These are phyloP conservation scores for Jacaranda mimosifolia DNA, from an alignment of 257 asterid genomes.

Conservation along the genomic window DNA sequence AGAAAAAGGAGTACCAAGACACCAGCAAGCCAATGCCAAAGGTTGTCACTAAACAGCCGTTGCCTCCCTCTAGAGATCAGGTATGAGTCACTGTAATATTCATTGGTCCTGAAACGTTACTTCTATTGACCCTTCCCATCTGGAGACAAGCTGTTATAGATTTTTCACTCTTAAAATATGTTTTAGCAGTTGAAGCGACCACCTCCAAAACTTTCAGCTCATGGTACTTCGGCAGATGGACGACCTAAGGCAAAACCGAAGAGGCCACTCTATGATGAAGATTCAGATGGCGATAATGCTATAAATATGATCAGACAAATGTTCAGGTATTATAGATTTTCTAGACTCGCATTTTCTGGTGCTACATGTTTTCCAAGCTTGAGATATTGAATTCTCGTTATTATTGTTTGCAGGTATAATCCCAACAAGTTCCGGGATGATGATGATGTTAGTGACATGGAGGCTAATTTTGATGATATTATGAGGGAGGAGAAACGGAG, in stretches of 20 bases:
- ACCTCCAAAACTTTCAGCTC: conserved; percentile 50
- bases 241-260: conserved; percentile 61
- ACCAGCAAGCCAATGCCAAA: conserved; percentile 65
- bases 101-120: background rate
- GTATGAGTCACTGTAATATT: conserved; percentile 33
- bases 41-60: conserved; percentile 46
- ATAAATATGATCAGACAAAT: conserved; percentile 64
- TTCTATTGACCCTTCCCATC: background rate
- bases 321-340: conserved; percentile 56
- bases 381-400: background rate
- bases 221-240: conserved; percentile 45
- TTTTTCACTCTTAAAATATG: background rate
- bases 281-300: conserved; percentile 53
- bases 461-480: conserved; percentile 75
- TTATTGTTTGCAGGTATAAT: conserved; percentile 63
- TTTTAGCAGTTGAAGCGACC: conserved; percentile 59
- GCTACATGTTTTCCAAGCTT: too few species aligned
- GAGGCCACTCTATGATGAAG: conserved; percentile 51
- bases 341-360: background rate
- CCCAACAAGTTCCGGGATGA: conserved; percentile 61
- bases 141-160: background rate
- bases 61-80: conserved; percentile 59
- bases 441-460: conserved; percentile 86
- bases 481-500: conserved; percentile 75
- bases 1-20: conserved; percentile 49